Conservation (phyloP, 352 stramenopile species). For the Pythium plurisporium region DNA sequence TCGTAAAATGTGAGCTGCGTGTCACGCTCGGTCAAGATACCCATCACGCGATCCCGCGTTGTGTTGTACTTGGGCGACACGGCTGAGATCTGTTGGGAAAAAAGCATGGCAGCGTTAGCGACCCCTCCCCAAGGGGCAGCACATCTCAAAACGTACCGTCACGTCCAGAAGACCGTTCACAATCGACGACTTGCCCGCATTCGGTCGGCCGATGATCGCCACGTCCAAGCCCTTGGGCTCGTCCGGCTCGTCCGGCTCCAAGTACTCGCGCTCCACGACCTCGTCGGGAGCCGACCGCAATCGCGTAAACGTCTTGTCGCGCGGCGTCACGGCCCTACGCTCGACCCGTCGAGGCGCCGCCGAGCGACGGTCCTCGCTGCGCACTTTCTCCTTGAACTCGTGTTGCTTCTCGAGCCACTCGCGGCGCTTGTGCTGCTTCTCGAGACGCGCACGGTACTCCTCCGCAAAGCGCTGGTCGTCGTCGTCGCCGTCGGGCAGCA, state of each 20-base stretch:
- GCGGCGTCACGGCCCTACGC: conserved; percentile 18
- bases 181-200: conserved; percentile 85
- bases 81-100: conserved; percentile 46
- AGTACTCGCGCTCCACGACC: conserved; percentile 64
- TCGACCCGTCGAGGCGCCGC: conserved; percentile 5
- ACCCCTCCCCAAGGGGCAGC: too few species aligned
- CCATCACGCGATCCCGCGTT: conserved; percentile 71
- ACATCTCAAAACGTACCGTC: conserved; percentile 44
- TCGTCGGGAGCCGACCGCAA: conserved; percentile 53
- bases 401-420: conserved; percentile 16
- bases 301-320: conserved; percentile 72
- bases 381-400: conserved; percentile 1
- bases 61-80: conserved; percentile 89
- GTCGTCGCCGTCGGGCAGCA: conserved; percentile 23
- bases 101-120: too few species aligned
- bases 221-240: conserved; percentile 65
- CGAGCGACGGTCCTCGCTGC: neutral
- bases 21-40: conserved; percentile 71
- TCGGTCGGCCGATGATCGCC: conserved; percentile 81
- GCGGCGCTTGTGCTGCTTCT: conserved; percentile 12
- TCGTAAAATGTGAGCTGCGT: conserved; percentile 84
- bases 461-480: conserved; percentile 18
- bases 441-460: conserved; percentile 12
- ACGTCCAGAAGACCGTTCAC: conserved; percentile 76
- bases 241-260: conserved; percentile 68